These are phyloP conservation scores for Grigorovia transvaalensis DNA, from an alignment of 805 yeast species.

Conservation along the genomic window DNA sequence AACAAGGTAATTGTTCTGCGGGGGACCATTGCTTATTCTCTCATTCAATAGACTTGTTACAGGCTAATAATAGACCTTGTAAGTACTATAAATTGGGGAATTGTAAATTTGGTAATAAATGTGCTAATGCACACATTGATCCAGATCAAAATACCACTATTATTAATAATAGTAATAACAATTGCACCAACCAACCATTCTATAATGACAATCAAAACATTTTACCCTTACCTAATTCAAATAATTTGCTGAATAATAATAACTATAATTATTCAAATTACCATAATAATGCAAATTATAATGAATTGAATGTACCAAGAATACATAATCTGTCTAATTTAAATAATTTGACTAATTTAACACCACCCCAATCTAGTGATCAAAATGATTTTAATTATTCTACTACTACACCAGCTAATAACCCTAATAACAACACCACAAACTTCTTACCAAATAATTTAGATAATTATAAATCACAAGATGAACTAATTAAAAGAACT, in stretches of 20 bases:
- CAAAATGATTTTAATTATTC: neutral
- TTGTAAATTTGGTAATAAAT: constrained; percentile 88
- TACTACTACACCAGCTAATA: neutral
- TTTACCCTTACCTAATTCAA: neutral
- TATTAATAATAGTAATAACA: neutral
- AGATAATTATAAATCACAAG: neutral
- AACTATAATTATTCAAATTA: neutral
- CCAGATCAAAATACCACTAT: too few species aligned
- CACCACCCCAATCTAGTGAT: neutral
- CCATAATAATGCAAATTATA: too few species aligned
- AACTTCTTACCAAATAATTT: neutral
- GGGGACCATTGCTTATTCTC: constrained; percentile 88
- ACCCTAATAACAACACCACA: neutral
- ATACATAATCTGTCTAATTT: neutral
- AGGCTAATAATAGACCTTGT: constrained; percentile 43
- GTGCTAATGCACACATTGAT: constrained; percentile 73
- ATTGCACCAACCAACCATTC: neutral
- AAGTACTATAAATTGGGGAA: constrained; percentile 94
- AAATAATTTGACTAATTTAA: neutral
- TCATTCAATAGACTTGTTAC: constrained; percentile 54
- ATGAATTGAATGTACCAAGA: neutral
- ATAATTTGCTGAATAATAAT: neutral
- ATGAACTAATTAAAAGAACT: neutral
- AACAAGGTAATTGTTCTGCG: constrained; percentile 92
- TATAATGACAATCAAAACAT: neutral